Evolutionary conservation across 2,329 filamentous ascomycete genomes (phyloP), one percentile per base, ranked within the genome.

Genomic region (Monosporascus sp.): DNA sequence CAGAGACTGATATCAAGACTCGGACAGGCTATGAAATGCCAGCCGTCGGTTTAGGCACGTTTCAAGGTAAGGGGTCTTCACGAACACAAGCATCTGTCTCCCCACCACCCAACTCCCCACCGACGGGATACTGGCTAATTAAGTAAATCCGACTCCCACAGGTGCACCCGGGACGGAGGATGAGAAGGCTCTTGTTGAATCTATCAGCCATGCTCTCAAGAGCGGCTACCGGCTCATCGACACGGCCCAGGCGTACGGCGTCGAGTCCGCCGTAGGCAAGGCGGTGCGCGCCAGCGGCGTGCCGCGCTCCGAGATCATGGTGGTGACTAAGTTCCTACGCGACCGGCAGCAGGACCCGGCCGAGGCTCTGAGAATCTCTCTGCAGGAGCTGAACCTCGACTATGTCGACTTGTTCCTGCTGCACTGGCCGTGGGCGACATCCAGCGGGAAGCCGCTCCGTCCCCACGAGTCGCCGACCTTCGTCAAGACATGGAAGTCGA

Each of bases 391-490:
- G 25, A 73, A 73, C 7, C 68, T 70, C 2, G 76, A 77, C 57
- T 80, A 80, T 57, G 68, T 80, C 51, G 77, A 79, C 60, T 67
- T 80, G 17, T 80, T 77, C 62, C 71, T 80, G 20, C 77, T 81
- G 65, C 77, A 80, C 66, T 82, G 79, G 79, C 79, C 79, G 31
- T 76, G 70, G 15, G 38, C 38, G 38, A n/a, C 38, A 18, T 79
- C 76, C 14, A 79, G 77, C 52, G 77, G 76, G 71, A 86, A 86
- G 73, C 81, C 85, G 64, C 73, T 78, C 55, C 75, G 79, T 37
- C 82, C 86, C 72, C 86, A 83, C 83, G 75, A 85, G 69, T 86
- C 85, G 8, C 38, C 38, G 17, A 41, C 38, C n/a, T 41, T 62
- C 48, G 48, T 54, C 18, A 62, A 65, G 52, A 62, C 62, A 5